These are phyloP conservation scores for Hypoxylon sp. DNA, from an alignment of 2,329 filamentous ascomycete genomes.

Conservation along the genomic window DNA sequence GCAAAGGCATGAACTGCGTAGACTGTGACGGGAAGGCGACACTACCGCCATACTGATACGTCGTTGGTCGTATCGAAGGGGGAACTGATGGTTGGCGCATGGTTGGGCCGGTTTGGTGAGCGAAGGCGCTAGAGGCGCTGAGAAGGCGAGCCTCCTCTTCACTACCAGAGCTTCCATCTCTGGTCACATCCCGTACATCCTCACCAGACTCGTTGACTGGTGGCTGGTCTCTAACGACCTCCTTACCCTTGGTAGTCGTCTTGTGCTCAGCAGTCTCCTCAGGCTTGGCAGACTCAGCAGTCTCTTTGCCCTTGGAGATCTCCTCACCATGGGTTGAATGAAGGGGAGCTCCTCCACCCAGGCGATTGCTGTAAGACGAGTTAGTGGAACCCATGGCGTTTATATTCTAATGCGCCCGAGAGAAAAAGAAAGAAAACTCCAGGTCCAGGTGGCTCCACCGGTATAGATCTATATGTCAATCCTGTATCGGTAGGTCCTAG, in stretches of 20 bases:
- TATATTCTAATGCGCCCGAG: neutral
- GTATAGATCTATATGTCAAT: too few relatives aligned
- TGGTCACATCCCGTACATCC: neutral
- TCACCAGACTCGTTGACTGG: neutral
- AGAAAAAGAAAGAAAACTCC: neutral
- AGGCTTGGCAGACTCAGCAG: neutral
- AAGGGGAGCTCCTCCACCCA: conserved; percentile 43
- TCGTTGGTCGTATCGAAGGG: conserved; percentile 18
- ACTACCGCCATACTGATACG: conserved; percentile 15
- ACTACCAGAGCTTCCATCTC: neutral
- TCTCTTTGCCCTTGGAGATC: neutral
- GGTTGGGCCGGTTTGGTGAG: neutral
- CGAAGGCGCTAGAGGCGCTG: conserved; percentile 24
- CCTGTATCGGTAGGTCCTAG: too few relatives aligned
- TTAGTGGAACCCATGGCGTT: neutral
- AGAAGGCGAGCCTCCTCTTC: conserved; percentile 28
- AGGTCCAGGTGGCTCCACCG: neutral
- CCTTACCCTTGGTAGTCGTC: neutral
- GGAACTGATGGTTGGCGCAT: conserved; percentile 1
- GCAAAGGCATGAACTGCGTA: neutral
- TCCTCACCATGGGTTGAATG: conserved; percentile 5
- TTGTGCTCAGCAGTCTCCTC: neutral
- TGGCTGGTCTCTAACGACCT: neutral
- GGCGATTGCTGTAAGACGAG: conserved; percentile 6
- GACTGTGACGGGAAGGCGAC: neutral